A percentile compares a stretch with the other conserved stretches of the same genome.
Conservation (phyloP, 306 rosid species). For the Castanea mollissima region DNA sequence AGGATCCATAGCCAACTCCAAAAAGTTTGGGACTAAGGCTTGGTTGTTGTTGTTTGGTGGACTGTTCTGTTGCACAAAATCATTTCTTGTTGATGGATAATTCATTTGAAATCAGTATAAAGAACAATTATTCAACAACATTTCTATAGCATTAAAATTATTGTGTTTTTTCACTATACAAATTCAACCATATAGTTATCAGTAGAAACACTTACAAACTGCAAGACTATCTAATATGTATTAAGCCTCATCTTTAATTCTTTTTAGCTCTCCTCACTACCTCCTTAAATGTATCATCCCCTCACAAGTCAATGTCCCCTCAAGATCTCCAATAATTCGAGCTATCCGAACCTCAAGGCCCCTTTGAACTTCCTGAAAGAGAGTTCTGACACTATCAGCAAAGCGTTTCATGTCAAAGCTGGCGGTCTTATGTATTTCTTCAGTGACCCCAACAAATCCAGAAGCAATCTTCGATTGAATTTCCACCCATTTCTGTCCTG, state of each 20-base stretch:
- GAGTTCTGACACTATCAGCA: constrained; percentile 56
- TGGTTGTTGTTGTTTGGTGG: neutral
- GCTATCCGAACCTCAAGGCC: constrained; percentile 86
- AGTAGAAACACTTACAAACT: constrained; percentile 23
- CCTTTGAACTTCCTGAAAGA: constrained; percentile 85
- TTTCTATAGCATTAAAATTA: constrained; percentile 27
- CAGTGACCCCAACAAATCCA: constrained; percentile 61
- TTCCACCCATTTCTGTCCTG: constrained; percentile 81
- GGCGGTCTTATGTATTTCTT: constrained; percentile 60
- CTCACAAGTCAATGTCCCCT: constrained; percentile 88
- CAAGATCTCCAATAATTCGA: constrained; percentile 88
- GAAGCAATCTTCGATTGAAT: constrained; percentile 59
- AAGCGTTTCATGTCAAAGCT: constrained; percentile 77
- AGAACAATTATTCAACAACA: constrained; percentile 11
- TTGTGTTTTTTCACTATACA: constrained; percentile 41
- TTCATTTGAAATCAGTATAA: constrained; percentile 19
- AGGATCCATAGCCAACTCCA: no score
- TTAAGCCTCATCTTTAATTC: neutral
- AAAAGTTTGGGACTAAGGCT: no score
- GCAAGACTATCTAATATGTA: constrained; percentile 7
- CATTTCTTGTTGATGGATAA: constrained; percentile 6
- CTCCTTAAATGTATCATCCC: constrained; percentile 80
- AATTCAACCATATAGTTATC: constrained; percentile 24
- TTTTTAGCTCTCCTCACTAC: constrained; percentile 14
- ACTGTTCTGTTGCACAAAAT: neutral